phyloP scores from a whole-genome alignment of 2,329 filamentous ascomycete genomes.

The Exserohilum turcica region DNA sequence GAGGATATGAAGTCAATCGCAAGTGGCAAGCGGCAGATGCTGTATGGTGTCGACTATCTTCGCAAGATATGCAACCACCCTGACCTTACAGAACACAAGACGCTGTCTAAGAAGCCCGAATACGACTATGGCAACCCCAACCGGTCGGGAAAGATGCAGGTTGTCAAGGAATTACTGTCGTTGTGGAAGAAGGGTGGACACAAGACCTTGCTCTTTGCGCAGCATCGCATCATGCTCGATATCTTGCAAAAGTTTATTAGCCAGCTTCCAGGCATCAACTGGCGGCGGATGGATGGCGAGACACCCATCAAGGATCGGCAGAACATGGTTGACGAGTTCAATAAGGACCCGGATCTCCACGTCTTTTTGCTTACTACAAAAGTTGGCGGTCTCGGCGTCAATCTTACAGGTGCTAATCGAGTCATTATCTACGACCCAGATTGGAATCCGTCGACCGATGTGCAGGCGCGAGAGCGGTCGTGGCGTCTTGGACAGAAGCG shows the following conservation, averaged over 20 bases:
- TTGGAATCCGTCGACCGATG: constrained; percentile 96
- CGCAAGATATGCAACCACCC: constrained; percentile 98
- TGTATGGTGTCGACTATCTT: constrained; percentile 89
- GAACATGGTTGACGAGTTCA: constrained; percentile 89
- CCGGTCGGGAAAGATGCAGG: constrained; percentile 94
- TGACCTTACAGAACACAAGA: constrained; percentile 76
- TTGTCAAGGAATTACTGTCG: constrained; percentile 83
- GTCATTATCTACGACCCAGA: constrained; percentile 99
- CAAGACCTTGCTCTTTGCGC: constrained; percentile 90
- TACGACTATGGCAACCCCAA: constrained; percentile 78
- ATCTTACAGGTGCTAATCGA: constrained; percentile 90
- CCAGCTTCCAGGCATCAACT: constrained; percentile 71
- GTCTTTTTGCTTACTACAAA: constrained; percentile 95
- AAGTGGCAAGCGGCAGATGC: constrained; percentile 72
- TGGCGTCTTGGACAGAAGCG: constrained; percentile 95
- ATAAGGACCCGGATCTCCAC: constrained; percentile 76
- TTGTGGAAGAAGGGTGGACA: constrained; percentile 93
- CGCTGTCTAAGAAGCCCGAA: constrained; percentile 61
- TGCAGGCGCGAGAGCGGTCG: constrained; percentile 92
- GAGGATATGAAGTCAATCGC: constrained; percentile 86
- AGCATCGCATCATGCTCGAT: constrained; percentile 93
- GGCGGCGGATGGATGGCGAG: constrained; percentile 89
- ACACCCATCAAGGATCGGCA: constrained; percentile 91
- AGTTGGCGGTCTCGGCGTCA: constrained; percentile 91
- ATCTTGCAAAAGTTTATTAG: constrained; percentile 84